Conservation (phyloP, 202 grass and related monocot species). For the Bolboschoenoplectus hybrid region DNA sequence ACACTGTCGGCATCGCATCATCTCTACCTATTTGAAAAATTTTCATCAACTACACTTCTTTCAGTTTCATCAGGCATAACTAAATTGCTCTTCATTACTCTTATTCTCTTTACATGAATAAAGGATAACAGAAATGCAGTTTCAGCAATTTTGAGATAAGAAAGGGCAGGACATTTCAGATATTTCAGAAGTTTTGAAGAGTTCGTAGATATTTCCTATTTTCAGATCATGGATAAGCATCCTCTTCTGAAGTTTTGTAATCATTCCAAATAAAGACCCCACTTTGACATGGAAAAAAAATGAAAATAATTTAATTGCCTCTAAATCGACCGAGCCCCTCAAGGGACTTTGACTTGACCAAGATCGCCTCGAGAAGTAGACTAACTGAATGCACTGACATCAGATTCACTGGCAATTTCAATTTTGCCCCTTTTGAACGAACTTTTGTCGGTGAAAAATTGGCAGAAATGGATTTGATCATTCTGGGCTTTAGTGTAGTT, state of each 20-base stretch:
- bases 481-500: constrained; percentile 61
- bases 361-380: constrained; percentile 89
- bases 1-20: not conserved
- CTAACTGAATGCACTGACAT: constrained; percentile 99
- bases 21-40: not conserved
- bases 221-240: not conserved
- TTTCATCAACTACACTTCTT: not conserved
- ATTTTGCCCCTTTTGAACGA: constrained; percentile 66
- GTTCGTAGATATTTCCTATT: not conserved
- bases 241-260: not conserved
- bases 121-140: not conserved
- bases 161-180: constrained; percentile 7
- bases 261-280: not conserved
- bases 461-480: constrained; percentile 68
- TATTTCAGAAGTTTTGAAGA: not conserved
- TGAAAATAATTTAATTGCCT: constrained; percentile 53
- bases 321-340: constrained; percentile 62
- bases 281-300: not conserved
- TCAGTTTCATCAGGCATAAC: not conserved
- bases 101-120: not conserved
- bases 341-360: constrained; percentile 90
- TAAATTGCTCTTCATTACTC: not conserved
- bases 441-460: constrained; percentile 60
- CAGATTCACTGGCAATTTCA: constrained; percentile 58
- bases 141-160: not conserved